Evolutionary conservation across 148 eudicot genomes (phyloP).

Genomic region (Diospyros kaki): DNA sequence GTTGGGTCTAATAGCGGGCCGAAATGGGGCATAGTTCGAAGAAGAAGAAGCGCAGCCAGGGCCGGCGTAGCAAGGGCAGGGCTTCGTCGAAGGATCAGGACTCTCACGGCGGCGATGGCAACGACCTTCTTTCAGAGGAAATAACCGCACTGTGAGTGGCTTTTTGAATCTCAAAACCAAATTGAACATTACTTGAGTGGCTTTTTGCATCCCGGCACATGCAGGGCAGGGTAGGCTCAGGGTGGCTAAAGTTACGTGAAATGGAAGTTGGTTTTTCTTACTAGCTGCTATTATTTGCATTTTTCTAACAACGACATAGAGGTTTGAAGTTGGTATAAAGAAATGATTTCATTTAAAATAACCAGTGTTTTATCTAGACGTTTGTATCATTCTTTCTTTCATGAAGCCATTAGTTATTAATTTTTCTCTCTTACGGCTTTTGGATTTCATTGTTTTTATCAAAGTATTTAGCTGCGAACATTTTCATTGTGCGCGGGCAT

Average conservation of each 20-base stretch:
- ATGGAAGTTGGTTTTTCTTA: neutral
- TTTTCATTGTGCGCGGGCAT: too few relatives aligned
- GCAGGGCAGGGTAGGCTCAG: too few relatives aligned
- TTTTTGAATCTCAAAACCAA: neutral
- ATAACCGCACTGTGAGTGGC: constrained; percentile 73
- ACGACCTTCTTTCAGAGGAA: constrained; percentile 70
- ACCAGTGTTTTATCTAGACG: neutral
- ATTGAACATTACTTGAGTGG: too few relatives aligned
- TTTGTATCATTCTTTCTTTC: neutral
- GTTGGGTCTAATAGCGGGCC: neutral
- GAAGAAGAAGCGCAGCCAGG: constrained; percentile 68
- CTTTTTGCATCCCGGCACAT: too few relatives aligned
- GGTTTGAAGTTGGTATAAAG: neutral
- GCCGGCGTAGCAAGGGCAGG: constrained; percentile 51
- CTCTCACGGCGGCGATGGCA: constrained; percentile 33
- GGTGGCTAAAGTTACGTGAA: neutral
- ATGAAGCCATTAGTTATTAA: neutral
- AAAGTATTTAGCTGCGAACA: too few relatives aligned
- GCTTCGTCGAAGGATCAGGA: constrained; percentile 57
- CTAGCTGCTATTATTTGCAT: neutral
- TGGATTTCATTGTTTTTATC: neutral
- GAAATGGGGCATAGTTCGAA: constrained; percentile 74
- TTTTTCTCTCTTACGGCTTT: neutral
- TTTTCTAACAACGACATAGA: neutral
- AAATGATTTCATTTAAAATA: neutral